phyloP scores from a whole-genome alignment of 306 rosid species.

The Gastrolobium villosum region DNA sequence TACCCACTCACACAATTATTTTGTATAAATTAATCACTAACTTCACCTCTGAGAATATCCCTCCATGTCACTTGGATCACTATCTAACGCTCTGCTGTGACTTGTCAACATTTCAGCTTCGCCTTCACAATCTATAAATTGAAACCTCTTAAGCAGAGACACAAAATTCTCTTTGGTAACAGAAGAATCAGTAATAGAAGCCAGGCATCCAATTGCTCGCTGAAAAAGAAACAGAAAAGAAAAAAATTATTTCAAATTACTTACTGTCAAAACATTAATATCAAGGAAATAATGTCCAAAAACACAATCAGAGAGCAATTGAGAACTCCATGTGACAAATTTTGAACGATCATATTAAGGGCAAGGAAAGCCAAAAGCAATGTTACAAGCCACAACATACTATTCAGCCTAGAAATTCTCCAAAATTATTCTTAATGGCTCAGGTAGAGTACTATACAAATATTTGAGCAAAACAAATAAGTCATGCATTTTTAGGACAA shows the following conservation, averaged over 20 bases:
- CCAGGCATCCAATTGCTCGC: slow-evolving; percentile 91
- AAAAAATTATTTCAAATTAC: background rate
- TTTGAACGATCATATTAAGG: background rate
- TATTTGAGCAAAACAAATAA: slow-evolving; percentile 33
- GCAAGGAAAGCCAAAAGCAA: slow-evolving; percentile 30
- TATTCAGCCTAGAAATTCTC: slow-evolving; percentile 10
- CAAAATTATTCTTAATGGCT: slow-evolving; percentile 24
- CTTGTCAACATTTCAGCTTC: slow-evolving; percentile 53
- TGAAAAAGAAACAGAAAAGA: slow-evolving; percentile 50
- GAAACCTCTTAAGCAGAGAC: slow-evolving; percentile 67
- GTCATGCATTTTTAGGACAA: slow-evolving; percentile 22
- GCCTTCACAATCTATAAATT: slow-evolving; percentile 56
- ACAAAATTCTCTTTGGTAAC: slow-evolving; percentile 60
- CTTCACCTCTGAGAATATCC: slow-evolving; percentile 67
- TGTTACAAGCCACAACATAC: slow-evolving; percentile 4
- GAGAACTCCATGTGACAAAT: background rate
- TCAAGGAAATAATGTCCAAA: slow-evolving; percentile 30
- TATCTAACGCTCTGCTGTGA: slow-evolving; percentile 45
- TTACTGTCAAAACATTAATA: slow-evolving; percentile 15
- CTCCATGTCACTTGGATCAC: slow-evolving; percentile 54
- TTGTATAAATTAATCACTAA: slow-evolving; percentile 20
- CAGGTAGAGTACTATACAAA: slow-evolving; percentile 9
- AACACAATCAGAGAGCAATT: slow-evolving; percentile 19
- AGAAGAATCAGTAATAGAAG: slow-evolving; percentile 82
- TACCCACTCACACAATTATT: slow-evolving; percentile 13